Conservation (phyloP, 2,329 filamentous ascomycete genomes). For the Exophiala viscosa region DNA sequence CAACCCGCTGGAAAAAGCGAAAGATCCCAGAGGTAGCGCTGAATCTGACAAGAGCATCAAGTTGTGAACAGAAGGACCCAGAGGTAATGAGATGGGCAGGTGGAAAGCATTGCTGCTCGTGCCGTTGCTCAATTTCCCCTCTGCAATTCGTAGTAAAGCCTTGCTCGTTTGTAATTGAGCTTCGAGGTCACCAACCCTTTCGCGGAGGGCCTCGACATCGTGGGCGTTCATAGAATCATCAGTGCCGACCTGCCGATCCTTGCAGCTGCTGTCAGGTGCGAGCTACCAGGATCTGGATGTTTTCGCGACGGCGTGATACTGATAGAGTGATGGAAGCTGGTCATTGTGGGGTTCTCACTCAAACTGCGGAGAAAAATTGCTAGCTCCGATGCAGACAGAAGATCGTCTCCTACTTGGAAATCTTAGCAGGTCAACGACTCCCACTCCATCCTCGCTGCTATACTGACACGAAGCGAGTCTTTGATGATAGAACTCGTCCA, state of each 20-base stretch:
- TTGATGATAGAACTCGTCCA: too few relatives aligned
- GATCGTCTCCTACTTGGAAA: neutral
- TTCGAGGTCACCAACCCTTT: conserved; percentile 45
- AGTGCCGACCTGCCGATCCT: neutral
- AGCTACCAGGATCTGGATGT: neutral
- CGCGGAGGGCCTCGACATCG: conserved; percentile 21
- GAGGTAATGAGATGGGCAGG: conserved; percentile 13
- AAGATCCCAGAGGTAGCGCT: conserved; percentile 61
- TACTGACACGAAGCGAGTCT: too few relatives aligned
- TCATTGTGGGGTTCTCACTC: neutral
- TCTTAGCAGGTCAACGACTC: too few relatives aligned
- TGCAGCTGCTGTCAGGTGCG: neutral
- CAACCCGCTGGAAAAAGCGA: conserved; percentile 62
- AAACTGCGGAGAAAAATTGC: conserved; percentile 4
- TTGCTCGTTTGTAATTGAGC: conserved; percentile 45
- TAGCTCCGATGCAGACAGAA: conserved; percentile 2
- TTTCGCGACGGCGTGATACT: too few relatives aligned
- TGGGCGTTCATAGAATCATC: conserved; percentile 14
- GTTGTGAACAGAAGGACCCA: conserved; percentile 25
- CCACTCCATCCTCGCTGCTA: too few relatives aligned
- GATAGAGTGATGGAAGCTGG: too few relatives aligned
- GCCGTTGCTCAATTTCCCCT: conserved; percentile 6
- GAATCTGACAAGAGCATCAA: conserved; percentile 62
- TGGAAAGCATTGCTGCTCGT: neutral
- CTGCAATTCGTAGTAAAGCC: conserved; percentile 28